phyloP scores from a whole-genome alignment of 345 rosid genomes.

The Corymbia maculata region DNA sequence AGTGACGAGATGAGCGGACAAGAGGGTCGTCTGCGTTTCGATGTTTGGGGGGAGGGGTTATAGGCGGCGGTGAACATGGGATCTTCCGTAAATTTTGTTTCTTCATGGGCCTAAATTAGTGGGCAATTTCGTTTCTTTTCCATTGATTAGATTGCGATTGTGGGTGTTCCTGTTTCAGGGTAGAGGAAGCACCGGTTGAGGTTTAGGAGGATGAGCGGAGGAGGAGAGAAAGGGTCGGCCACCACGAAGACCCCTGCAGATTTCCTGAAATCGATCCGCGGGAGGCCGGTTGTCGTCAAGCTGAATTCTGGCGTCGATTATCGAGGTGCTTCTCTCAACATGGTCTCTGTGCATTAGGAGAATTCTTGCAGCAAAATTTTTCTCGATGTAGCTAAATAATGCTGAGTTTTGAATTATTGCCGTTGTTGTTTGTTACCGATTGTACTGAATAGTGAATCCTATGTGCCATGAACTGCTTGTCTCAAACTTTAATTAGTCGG shows the following conservation, averaged over 20 bases:
- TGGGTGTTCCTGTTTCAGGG: not conserved
- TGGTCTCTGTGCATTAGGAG: not conserved
- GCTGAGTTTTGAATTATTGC: not conserved
- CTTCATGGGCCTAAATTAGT: not conserved
- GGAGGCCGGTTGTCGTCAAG: conserved; percentile 88
- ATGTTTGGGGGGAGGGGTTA: not conserved
- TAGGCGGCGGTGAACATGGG: not conserved
- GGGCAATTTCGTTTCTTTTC: not conserved
- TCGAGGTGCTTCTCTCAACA: conserved; percentile 36
- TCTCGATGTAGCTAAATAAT: not conserved
- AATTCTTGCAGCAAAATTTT: not conserved
- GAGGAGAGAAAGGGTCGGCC: conserved; percentile 35
- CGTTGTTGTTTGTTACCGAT: not conserved
- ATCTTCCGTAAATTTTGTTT: not conserved
- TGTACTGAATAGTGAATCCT: not conserved
- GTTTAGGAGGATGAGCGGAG: conserved; percentile 43
- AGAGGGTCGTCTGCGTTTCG: not conserved
- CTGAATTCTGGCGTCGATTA: conserved; percentile 92
- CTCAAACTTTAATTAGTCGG: not conserved
- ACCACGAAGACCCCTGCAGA: conserved; percentile 58
- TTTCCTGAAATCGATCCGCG: conserved; percentile 91
- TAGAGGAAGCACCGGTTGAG: not conserved
- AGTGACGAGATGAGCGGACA: not conserved
- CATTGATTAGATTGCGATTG: not conserved
- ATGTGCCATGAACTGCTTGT: not conserved